A percentile compares a stretch with the other conserved stretches of the same genome.
Conservation (phyloP, 345 rosid genomes). For the Eucalyptus tenuipes region DNA sequence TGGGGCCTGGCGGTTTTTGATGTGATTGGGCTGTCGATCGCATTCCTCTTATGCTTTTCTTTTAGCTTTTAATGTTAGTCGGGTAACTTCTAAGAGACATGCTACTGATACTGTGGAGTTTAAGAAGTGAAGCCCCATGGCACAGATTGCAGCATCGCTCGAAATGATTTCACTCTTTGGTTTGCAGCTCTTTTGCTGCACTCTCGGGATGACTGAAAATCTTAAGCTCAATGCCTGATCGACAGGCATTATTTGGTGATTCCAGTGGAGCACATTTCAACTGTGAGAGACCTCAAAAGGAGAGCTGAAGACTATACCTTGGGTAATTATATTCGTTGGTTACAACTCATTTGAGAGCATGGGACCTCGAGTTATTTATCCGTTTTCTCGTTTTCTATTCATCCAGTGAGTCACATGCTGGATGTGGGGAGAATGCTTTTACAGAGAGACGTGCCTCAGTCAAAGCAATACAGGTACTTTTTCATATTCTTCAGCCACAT, state of each 20-base stretch:
- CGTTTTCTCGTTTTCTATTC: background rate
- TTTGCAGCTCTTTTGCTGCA: background rate
- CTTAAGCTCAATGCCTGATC: background rate
- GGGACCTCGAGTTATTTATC: background rate
- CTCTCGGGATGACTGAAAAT: background rate
- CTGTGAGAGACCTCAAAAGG: slow-evolving; percentile 52
- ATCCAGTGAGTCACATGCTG: slow-evolving; percentile 65
- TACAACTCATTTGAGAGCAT: background rate
- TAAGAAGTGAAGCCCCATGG: background rate
- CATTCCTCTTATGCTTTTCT: background rate
- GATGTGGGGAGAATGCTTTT: slow-evolving; percentile 57
- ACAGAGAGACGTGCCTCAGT: slow-evolving; percentile 53
- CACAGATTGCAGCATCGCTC: background rate
- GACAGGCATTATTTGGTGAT: slow-evolving; percentile 80
- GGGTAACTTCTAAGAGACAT: background rate
- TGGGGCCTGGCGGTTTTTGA: background rate
- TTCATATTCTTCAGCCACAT: background rate
- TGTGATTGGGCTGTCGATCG: background rate
- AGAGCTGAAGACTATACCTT: slow-evolving; percentile 43
- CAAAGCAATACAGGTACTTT: slow-evolving; percentile 34
- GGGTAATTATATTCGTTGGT: background rate
- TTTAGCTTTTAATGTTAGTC: background rate
- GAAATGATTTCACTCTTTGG: background rate
- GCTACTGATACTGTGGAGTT: background rate
- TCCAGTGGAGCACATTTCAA: slow-evolving; percentile 67